Base-by-base conservation (phyloP, 179 eudicot species). In the Spergularia azorica region DNA sequence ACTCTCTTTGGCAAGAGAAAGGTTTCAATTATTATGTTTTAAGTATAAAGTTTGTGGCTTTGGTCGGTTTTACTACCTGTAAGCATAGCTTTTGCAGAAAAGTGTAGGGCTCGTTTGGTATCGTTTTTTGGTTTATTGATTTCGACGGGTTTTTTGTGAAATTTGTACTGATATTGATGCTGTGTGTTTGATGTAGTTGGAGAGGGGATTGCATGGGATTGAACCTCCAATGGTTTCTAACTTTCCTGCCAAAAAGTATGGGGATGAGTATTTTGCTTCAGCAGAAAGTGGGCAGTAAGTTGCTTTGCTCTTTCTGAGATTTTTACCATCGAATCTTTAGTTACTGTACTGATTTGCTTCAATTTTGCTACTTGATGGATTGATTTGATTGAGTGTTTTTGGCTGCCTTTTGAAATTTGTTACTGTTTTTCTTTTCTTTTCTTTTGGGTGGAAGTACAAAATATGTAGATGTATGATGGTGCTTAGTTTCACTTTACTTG, bases 231-330 rank as follows among this genome's bases (percentile, higher is more conserved):
- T 84, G 9, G 80, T 89, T 63, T 90, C 89, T 72, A 91, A 86
- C 75, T 92, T 90, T 78, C 97, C 98, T 20, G 89, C 87, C 9
- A 89, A 89, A 82, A 94, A 87, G 86, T 94, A 79, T 64, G 84
- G 86, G 58, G 94, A 92, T 76, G 83, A 84, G 61, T 88, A 83
- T 67, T 90, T 92, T 79, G 75, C 89, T 3, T 85, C 90, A 12
- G 82, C 82, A 21, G 94, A 86, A 77, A 88, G 83, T 80, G 86
- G 91, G 77, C 94, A 94, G 98, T 94, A 83, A 89, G 98, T 83
- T 74, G 6, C 46, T 21, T 71, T n/a, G 11, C 15, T 26, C 32
- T 26, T 26, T 26, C 2, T 26, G 32, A 26, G 36, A 3, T 3
- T 58, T 72, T 60, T 69, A 51, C 58, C 7, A 64, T 71, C 21